Evolutionary conservation across 2,329 filamentous ascomycete genomes (phyloP), one percentile per base, ranked within the genome.

Genomic region (Dendryphion nanum): DNA sequence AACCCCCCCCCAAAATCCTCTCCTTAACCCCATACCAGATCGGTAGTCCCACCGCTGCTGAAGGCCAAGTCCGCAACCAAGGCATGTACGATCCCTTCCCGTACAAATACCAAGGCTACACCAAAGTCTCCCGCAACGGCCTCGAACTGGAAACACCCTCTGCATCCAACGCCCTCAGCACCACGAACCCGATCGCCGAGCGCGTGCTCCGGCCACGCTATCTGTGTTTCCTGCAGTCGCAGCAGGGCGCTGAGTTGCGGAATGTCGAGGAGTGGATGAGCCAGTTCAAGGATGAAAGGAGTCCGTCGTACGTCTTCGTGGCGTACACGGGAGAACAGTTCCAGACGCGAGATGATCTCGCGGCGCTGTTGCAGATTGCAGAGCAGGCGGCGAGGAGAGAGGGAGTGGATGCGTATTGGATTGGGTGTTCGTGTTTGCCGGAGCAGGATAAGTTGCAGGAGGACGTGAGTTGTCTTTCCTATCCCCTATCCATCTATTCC

Each of bases 221-320:
- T 18, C 51, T 64, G 2, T 63, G 56, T 45, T 58, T 63, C 20
- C 29, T 64, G 3, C 40, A 46, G 4, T 44, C 50, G n/a, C 6
- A 35, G 18, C 51, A 48, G 12, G 33, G 40, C 18, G 48, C 47
- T 6, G 52, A 47, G 6, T 41, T 49, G 33, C 45, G 50, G 17
- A 45, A 44, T n/a, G 55, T 56, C 5, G 54, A 61, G 20, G 54
- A 59, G 6, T 59, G 51, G 47, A 51, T 57, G n/a, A n/a, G n/a
- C n/a, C n/a, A n/a, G n/a, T n/a, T n/a, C n/a, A n/a, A n/a, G n/a
- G n/a, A n/a, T n/a, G n/a, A n/a, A n/a, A n/a, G n/a, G n/a, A n/a
- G n/a, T n/a, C n/a, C n/a, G n/a, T n/a, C n/a, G n/a, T n/a, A n/a
- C n/a, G n/a, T n/a, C n/a, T n/a, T n/a, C n/a, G n/a, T n/a, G n/a